phyloP scores from a whole-genome alignment of 495 filamentous ascomycete genomes.

The Parathielavia appendiculata region DNA sequence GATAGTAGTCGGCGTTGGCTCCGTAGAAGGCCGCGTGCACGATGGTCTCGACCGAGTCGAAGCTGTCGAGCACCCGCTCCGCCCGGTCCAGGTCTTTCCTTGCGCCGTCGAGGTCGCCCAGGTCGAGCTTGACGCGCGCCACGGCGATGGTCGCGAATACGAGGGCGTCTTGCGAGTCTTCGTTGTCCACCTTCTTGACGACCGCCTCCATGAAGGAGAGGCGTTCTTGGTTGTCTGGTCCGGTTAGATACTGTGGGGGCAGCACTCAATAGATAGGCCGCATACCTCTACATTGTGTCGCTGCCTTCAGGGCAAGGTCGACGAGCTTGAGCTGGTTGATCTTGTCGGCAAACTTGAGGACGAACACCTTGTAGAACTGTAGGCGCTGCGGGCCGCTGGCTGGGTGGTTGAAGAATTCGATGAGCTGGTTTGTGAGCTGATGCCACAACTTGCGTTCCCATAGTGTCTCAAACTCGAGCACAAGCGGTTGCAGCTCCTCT shows the following conservation, averaged over 20 bases:
- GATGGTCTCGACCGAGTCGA: conserved; percentile 92
- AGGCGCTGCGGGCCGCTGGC: conserved; percentile 80
- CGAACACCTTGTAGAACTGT: conserved; percentile 86
- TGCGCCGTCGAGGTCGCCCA: conserved; percentile 68
- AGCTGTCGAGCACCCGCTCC: conserved; percentile 80
- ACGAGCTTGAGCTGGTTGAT: conserved; percentile 99
- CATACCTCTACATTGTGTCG: conserved; percentile 78
- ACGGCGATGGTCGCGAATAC: conserved; percentile 89
- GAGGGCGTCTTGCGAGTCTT: conserved; percentile 91
- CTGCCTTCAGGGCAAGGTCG: conserved; percentile 76
- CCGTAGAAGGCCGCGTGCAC: conserved; percentile 97
- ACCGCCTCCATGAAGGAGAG: conserved; percentile 80
- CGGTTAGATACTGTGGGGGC: neutral
- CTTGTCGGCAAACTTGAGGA: conserved; percentile 92
- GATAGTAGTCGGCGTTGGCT: conserved; percentile 91
- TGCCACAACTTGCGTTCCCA: conserved; percentile 99
- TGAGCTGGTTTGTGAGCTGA: conserved; percentile 84
- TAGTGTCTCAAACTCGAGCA: conserved; percentile 90
- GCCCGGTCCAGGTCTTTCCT: conserved; percentile 81
- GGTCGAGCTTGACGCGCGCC: conserved; percentile 78
- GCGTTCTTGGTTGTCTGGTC: conserved; percentile 76
- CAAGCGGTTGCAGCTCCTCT: conserved; percentile 77
- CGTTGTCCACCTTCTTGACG: conserved; percentile 81
- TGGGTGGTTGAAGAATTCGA: conserved; percentile 81
- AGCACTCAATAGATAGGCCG: conserved; percentile 9